phyloP scores from a whole-genome alignment of 495 filamentous ascomycete genomes.

The Neurospora sp. region DNA sequence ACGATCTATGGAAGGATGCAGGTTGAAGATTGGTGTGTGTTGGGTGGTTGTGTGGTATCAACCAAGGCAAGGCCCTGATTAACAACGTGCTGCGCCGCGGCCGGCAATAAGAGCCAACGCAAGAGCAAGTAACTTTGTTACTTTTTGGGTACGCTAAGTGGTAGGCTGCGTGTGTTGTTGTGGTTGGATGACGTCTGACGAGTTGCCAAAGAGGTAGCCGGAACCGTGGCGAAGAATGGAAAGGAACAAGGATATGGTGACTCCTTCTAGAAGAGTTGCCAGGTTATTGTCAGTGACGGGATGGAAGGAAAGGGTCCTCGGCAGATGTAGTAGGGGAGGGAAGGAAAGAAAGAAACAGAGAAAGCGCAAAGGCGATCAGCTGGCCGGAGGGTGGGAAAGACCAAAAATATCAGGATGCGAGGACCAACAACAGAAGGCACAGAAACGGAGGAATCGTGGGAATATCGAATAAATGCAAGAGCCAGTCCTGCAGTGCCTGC shows the following conservation, averaged over 20 bases:
- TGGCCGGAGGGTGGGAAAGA: neutral
- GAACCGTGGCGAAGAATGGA: conserved; percentile 4
- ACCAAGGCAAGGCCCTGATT: conserved; percentile 3
- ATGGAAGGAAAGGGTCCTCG: neutral
- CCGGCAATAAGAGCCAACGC: neutral
- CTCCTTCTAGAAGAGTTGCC: neutral
- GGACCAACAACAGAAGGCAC: neutral
- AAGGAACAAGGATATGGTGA: neutral
- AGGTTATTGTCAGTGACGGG: conserved; percentile 1
- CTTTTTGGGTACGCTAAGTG: neutral
- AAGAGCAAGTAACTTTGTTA: neutral
- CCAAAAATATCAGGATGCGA: conserved; percentile 23
- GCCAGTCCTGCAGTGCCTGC: neutral
- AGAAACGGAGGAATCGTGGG: neutral
- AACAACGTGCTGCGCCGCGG: neutral
- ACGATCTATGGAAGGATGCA: conserved; percentile 4
- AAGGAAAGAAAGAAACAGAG: neutral
- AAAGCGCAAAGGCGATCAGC: neutral
- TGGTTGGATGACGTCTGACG: conserved; percentile 6
- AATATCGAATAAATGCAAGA: neutral
- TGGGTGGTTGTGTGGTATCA: conserved; percentile 7
- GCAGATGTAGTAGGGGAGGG: neutral
- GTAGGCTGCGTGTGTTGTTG: neutral
- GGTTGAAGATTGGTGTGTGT: conserved; percentile 6
- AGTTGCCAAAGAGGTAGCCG: neutral